Percentiles rank a stretch among this genome's conserved stretches.
Evolutionary conservation across 2,329 filamentous ascomycete species (phyloP).

Genomic region (Aspergillus udagawae): DNA sequence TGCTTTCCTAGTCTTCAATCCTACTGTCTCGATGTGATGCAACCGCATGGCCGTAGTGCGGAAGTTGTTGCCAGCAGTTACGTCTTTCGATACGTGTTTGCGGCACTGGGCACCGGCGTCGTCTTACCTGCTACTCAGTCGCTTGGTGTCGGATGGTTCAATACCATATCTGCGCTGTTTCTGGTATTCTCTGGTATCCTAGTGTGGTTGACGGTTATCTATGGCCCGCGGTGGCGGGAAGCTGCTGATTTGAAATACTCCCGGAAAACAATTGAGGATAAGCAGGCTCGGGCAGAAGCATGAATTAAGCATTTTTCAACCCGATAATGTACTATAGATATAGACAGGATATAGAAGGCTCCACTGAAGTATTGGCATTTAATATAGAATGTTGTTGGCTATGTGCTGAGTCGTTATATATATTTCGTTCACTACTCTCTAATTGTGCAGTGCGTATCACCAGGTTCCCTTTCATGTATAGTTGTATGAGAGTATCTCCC

Average conservation of each 20-base stretch:
- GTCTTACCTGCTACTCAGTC: constrained; percentile 69
- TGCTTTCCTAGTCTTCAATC: constrained; percentile 74
- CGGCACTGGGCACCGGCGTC: constrained; percentile 64
- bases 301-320: neutral
- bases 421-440: neutral
- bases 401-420: neutral
- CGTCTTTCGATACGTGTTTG: constrained; percentile 71
- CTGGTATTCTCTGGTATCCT: constrained; percentile 46
- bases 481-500: neutral
- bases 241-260: constrained; percentile 48
- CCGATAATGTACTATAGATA: neutral
- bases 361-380: neutral
- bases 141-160: constrained; percentile 79
- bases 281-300: constrained; percentile 1
- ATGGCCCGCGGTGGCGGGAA: constrained; percentile 52
- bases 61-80: constrained; percentile 81
- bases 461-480: neutral
- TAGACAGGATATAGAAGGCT: neutral
- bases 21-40: constrained; percentile 81
- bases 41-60: constrained; percentile 53
- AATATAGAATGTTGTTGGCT: neutral
- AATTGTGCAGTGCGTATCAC: too few species aligned
- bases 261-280: constrained; percentile 27
- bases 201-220: constrained; percentile 48
- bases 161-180: constrained; percentile 62